Evolutionary conservation across 257 asterid genomes (phyloP), one percentile per base, ranked within the genome.

Genomic region (Primulina huaijiensis): DNA sequence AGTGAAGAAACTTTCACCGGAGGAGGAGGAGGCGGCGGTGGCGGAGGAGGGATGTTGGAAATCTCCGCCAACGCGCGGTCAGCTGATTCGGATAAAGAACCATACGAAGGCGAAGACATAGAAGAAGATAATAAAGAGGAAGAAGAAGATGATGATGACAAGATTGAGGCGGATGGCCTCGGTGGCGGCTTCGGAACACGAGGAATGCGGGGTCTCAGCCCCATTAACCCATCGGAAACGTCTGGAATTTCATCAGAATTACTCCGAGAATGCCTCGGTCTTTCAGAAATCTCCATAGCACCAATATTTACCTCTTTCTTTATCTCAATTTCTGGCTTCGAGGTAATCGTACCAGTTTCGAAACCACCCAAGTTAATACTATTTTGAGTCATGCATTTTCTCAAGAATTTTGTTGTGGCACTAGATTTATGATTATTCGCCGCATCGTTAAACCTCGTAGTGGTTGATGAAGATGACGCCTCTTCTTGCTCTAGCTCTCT

Each of bases 161-260:
- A 70, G 17, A 78, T 77, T 2, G 88, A 80, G n/a, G 88, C 74
- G 2, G 95, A 83, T 17, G 97, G 99, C 64, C 82, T 75, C 17
- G 99, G 99, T 16, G 99, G 99, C 10, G 99, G 99, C 58, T 78
- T 88, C 0, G 99, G 99, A 66, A 94, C 85, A 9, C 96, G 83
- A 2, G 99, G 97, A 46, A 34, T 81, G 19, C 97, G 93, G 64
- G 96, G 80, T 82, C 83, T 87, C 27, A 82, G 20, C 71, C 76
- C 78, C 80, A 82, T 74, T 17, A 78, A 30, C 50, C 74, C 74
- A 25, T 81, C 92, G 2, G 89, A 83, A 60, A 82, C 70, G 19
- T 84, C 97, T 5, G 74, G 77, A 23, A 79, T 72, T 35, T 90
- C 96, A 6, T 84, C 96, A 0, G 91, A 80, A 69, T 76, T 75